Conservation (phyloP, 345 rosid species). For the Boechera divaricarpa region DNA sequence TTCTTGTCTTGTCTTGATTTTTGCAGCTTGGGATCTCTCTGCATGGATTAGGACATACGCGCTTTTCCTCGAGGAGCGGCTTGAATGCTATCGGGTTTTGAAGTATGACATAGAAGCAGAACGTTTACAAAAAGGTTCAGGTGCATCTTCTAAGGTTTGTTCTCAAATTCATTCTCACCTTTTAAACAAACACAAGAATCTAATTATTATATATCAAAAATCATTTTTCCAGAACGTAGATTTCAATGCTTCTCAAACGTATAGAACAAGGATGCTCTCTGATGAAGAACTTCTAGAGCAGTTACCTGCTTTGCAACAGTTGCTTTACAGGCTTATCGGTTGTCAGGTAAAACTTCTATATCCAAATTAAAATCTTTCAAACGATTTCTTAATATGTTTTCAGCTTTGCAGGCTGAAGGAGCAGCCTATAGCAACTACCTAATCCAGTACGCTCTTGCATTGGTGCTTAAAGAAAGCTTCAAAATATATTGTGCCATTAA, state of each 20-base stretch:
- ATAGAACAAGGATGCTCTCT: constrained; percentile 86
- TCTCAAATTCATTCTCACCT: constrained; percentile 9
- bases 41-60: constrained; percentile 95
- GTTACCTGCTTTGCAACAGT: constrained; percentile 90
- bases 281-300: constrained; percentile 82
- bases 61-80: constrained; percentile 86
- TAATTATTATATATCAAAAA: not conserved
- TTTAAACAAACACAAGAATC: not conserved
- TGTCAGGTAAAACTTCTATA: constrained; percentile 67
- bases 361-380: not conserved
- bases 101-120: constrained; percentile 89
- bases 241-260: constrained; percentile 42
- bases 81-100: constrained; percentile 87
- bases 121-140: constrained; percentile 43
- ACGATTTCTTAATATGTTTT: constrained; percentile 34
- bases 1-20: constrained; percentile 23
- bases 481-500: constrained; percentile 89
- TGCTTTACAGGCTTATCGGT: constrained; percentile 80
- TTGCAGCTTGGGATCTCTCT: constrained; percentile 95
- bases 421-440: constrained; percentile 77
- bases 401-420: constrained; percentile 84
- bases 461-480: constrained; percentile 62
- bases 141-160: constrained; percentile 47
- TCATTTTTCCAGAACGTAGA: constrained; percentile 27
- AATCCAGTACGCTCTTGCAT: constrained; percentile 81